A percentile compares a stretch with the other conserved stretches of the same genome.
These are phyloP conservation scores for Solanum corneliomulleri DNA, from an alignment of 257 asterid species.

Conservation along the genomic window DNA sequence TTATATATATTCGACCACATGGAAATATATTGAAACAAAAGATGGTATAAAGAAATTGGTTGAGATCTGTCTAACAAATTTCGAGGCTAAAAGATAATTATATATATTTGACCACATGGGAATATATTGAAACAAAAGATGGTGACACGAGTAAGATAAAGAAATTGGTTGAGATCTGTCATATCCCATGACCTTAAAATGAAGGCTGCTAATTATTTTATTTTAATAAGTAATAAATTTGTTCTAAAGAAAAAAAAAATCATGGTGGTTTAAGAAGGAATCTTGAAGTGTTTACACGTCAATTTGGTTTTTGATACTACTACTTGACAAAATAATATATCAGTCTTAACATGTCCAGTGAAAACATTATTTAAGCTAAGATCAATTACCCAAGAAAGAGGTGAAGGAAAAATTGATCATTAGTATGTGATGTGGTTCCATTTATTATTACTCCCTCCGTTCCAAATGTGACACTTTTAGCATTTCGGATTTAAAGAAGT, in stretches of 20 bases:
- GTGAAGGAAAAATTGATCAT: not conserved
- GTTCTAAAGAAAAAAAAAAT: not conserved
- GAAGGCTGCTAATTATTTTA: not conserved
- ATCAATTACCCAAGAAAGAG: not conserved
- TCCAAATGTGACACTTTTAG: too few relatives aligned
- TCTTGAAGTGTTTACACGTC: not conserved
- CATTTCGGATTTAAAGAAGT: too few relatives aligned
- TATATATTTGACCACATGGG: too few relatives aligned
- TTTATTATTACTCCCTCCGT: too few relatives aligned
- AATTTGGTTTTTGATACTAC: not conserved
- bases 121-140: not conserved
- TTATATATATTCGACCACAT: not conserved
- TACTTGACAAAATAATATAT: not conserved
- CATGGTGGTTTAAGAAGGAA: not conserved
- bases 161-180: constrained; percentile 16
- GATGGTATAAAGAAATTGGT: constrained; percentile 12
- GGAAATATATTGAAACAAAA: not conserved
- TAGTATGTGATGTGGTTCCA: not conserved
- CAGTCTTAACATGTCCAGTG: not conserved
- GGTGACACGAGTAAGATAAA: constrained; percentile 16
- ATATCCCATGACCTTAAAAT: constrained; percentile 6
- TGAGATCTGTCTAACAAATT: constrained; percentile 1
- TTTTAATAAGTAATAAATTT: not conserved
- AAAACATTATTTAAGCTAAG: not conserved
- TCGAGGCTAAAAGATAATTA: too few relatives aligned